Conservation (phyloP, 2,329 filamentous ascomycete species). For the Mycosphaerella sp. region DNA sequence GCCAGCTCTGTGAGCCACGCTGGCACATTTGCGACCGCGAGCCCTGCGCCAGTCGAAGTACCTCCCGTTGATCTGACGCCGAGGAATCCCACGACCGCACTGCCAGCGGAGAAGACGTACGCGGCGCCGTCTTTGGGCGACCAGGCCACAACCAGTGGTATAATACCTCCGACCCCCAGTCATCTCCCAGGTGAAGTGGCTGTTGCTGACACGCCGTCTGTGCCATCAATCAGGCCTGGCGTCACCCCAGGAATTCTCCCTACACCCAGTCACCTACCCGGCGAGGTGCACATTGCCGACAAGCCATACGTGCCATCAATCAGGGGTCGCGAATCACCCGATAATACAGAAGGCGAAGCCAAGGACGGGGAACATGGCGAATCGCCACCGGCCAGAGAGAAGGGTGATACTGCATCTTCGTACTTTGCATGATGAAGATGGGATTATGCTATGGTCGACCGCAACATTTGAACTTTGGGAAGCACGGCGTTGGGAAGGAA, state of each 20-base stretch:
- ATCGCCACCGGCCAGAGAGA: background rate
- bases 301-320: conserved; percentile 8
- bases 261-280: conserved; percentile 2
- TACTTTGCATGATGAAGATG: background rate
- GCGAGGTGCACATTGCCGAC: background rate
- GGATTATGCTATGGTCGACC: background rate
- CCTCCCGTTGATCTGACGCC: background rate
- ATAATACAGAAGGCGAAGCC: background rate
- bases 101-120: background rate
- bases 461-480: background rate
- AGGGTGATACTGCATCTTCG: background rate
- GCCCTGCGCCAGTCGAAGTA: background rate
- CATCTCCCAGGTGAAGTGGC: background rate
- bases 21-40: conserved; percentile 4
- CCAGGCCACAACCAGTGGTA: background rate
- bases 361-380: background rate
- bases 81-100: background rate
- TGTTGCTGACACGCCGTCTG: background rate
- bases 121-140: background rate
- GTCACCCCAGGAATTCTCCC: background rate
- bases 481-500: background rate
- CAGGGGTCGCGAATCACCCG: background rate
- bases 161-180: background rate
- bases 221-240: background rate
- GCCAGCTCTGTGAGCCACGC: background rate